A percentile compares a stretch with the other conserved stretches of the same genome.
phyloP scores from a whole-genome alignment of 169 alveolate genomes.

The Plasmodium cynomolgi region DNA sequence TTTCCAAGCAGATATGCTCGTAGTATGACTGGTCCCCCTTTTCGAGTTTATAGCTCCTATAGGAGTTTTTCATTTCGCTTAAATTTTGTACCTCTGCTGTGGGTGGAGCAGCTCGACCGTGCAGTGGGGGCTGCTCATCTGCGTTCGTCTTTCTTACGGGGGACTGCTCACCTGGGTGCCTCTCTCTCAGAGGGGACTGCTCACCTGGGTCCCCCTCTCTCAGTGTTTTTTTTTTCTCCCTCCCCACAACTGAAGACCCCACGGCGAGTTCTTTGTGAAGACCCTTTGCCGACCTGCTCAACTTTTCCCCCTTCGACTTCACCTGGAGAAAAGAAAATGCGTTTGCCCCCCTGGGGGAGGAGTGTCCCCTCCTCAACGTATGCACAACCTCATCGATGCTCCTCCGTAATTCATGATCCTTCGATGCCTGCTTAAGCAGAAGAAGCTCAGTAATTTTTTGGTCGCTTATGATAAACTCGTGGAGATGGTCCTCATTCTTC shows the following conservation, averaged over 20 bases:
- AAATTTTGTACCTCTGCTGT: neutral
- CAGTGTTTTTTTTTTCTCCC: neutral
- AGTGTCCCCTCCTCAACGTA: neutral
- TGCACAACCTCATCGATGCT: constrained; percentile 60
- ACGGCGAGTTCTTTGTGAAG: neutral
- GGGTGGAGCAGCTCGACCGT: neutral
- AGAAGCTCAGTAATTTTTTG: constrained; percentile 78
- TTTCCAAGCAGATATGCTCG: constrained; percentile 15
- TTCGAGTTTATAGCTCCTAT: constrained; percentile 16
- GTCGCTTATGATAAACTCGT: constrained; percentile 69
- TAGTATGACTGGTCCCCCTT: constrained; percentile 16
- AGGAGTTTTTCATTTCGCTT: constrained; percentile 15
- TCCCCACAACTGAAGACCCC: neutral
- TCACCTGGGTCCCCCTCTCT: neutral
- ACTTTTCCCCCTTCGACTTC: neutral
- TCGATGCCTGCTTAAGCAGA: constrained; percentile 70
- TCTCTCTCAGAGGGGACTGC: neutral
- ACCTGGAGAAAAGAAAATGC: constrained; percentile 1
- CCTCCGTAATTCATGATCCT: constrained; percentile 58
- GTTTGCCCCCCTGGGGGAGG: neutral
- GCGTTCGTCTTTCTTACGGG: too few relatives aligned
- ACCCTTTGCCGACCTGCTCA: neutral
- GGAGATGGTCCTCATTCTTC: constrained; percentile 2
- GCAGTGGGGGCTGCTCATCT: neutral
- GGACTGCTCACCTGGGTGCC: neutral